Conservation (phyloP, 2,329 filamentous ascomycete species). For the Hymenoscyphus salicellus region DNA sequence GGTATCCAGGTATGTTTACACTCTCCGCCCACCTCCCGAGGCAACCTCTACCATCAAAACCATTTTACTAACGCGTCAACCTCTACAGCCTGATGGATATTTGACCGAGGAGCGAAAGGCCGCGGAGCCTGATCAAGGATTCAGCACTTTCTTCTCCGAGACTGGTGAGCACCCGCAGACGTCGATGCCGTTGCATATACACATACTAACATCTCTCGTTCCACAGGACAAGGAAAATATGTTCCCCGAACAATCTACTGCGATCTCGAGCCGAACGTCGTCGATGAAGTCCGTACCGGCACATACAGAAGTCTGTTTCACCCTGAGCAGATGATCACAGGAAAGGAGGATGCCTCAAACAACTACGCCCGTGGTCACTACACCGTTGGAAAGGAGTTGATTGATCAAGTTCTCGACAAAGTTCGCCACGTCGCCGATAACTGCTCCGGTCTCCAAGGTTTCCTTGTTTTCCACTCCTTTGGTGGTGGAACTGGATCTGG, state of each 20-base stretch:
- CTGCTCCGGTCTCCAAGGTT: constrained; percentile 96
- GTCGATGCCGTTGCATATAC: background rate
- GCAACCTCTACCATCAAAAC: constrained; percentile 5
- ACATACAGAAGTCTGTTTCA: constrained; percentile 96
- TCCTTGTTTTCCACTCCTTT: constrained; percentile 99
- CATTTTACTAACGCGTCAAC: constrained; percentile 36
- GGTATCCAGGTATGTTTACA: constrained; percentile 81
- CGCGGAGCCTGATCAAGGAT: constrained; percentile 89
- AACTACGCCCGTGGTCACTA: constrained; percentile 99
- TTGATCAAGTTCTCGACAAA: constrained; percentile 96
- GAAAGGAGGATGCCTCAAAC: constrained; percentile 99
- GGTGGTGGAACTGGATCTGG: constrained; percentile 98
- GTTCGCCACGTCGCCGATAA: constrained; percentile 96
- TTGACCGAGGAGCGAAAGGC: constrained; percentile 97
- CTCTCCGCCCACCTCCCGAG: constrained; percentile 1
- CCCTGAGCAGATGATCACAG: constrained; percentile 99
- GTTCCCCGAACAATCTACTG: constrained; percentile 98
- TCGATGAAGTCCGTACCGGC: constrained; percentile 98
- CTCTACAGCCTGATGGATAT: constrained; percentile 85
- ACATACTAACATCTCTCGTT: constrained; percentile 9
- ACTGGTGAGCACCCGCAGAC: constrained; percentile 68
- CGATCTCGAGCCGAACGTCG: constrained; percentile 99
- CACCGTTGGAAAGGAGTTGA: constrained; percentile 99
- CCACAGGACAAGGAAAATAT: constrained; percentile 91
- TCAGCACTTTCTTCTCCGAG: constrained; percentile 99